Percentiles rank a stretch among this genome's conserved stretches.
These are phyloP conservation scores for Lipomyces starkeyi DNA, from an alignment of 805 yeast genomes.

Conservation along the genomic window DNA sequence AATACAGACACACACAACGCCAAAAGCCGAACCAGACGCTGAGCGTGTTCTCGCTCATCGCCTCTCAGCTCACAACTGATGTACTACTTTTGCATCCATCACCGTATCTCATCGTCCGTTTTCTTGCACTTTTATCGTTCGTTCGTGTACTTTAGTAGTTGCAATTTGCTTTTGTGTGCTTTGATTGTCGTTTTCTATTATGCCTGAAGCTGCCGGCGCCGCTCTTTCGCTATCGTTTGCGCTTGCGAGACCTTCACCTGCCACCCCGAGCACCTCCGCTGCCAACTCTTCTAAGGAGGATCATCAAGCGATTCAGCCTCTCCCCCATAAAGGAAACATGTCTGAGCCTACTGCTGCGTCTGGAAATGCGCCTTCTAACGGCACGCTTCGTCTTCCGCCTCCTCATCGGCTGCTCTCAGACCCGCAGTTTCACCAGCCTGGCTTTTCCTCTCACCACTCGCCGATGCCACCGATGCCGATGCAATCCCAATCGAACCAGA, in stretches of 20 bases:
- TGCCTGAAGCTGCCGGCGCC: slow-evolving; percentile 10
- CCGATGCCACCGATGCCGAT: slow-evolving; percentile 7
- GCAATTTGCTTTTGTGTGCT: neutral
- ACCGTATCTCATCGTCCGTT: neutral
- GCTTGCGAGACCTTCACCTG: slow-evolving; percentile 1
- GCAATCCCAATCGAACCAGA: neutral
- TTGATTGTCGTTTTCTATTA: neutral
- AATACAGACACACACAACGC: neutral
- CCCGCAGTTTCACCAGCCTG: slow-evolving; percentile 18
- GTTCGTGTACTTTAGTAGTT: neutral
- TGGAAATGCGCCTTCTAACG: slow-evolving; percentile 10
- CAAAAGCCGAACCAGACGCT: neutral
- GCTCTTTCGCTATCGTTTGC: slow-evolving; percentile 6
- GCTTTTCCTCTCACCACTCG: neutral
- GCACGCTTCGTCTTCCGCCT: slow-evolving; percentile 15
- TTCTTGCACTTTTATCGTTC: neutral
- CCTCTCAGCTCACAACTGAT: slow-evolving; percentile 2
- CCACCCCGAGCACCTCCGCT: neutral
- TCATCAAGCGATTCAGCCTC: neutral
- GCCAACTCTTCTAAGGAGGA: neutral
- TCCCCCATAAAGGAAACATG: neutral
- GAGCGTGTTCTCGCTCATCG: slow-evolving; percentile 13
- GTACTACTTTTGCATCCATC: neutral
- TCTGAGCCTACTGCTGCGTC: neutral
- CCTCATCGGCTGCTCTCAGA: slow-evolving; percentile 11